Evolutionary conservation across 2,329 filamentous ascomycete species (phyloP).

Genomic region (Hypomyces perniciosus): DNA sequence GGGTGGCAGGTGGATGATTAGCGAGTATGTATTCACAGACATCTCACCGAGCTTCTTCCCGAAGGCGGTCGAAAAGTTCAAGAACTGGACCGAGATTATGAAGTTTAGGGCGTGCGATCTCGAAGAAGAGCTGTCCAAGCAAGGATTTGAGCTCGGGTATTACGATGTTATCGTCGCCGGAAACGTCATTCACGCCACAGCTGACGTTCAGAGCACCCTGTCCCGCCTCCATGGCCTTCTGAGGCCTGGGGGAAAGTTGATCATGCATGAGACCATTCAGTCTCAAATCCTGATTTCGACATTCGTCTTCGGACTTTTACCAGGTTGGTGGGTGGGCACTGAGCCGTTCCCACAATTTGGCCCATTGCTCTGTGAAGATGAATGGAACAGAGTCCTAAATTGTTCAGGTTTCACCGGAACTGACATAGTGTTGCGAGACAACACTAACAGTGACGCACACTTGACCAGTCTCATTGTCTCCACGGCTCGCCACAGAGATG

Average conservation of each 20-base stretch:
- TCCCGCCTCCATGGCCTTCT: neutral
- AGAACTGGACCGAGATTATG: constrained; percentile 16
- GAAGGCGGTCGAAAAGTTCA: constrained; percentile 12
- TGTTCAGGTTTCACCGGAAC: too few species aligned
- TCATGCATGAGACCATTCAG: constrained; percentile 2
- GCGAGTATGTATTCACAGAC: constrained; percentile 35
- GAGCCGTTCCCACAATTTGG: too few species aligned
- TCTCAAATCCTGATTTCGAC: neutral
- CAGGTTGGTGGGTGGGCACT: neutral
- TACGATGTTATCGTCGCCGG: constrained; percentile 37
- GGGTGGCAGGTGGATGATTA: constrained; percentile 15
- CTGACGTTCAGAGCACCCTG: neutral
- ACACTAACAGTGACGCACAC: too few species aligned
- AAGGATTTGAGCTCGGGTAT: constrained; percentile 24
- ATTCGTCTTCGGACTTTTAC: neutral
- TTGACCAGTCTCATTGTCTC: too few species aligned
- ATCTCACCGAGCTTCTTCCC: constrained; percentile 31
- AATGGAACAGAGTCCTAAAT: too few species aligned
- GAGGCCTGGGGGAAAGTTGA: constrained; percentile 2
- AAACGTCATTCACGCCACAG: constrained; percentile 1
- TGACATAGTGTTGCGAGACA: too few species aligned
- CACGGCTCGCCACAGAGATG: too few species aligned
- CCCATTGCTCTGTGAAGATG: too few species aligned
- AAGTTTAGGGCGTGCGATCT: constrained; percentile 22
- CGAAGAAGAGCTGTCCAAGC: constrained; percentile 19